These are phyloP conservation scores for Candida maesae DNA, from an alignment of 805 yeast species.

Conservation along the genomic window DNA sequence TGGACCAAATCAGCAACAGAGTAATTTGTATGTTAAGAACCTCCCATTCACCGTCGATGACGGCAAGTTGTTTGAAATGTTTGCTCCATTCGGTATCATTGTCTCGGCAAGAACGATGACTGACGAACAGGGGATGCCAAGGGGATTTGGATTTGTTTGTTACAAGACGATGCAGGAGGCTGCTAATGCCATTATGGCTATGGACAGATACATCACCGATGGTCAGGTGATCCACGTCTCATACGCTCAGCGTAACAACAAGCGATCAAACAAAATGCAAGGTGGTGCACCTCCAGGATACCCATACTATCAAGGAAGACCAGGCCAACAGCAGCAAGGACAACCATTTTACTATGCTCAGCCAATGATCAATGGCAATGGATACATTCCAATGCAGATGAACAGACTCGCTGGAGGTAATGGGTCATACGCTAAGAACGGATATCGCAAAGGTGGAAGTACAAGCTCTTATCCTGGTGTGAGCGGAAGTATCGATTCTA, in stretches of 20 bases:
- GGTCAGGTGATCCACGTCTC: slow-evolving; percentile 60
- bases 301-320: slow-evolving; percentile 3
- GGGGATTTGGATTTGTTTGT: slow-evolving; percentile 79
- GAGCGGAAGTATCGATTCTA: not conserved
- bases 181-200: slow-evolving; percentile 57
- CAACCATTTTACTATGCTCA: slow-evolving; percentile 5
- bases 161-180: slow-evolving; percentile 60
- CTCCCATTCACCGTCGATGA: slow-evolving; percentile 51
- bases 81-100: slow-evolving; percentile 45
- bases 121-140: slow-evolving; percentile 36
- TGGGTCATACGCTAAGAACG: slow-evolving; percentile 3
- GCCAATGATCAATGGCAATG: slow-evolving; percentile 3
- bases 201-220: slow-evolving; percentile 53
- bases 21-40: slow-evolving; percentile 66
- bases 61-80: slow-evolving; percentile 39
- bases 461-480: too few species aligned
- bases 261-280: slow-evolving; percentile 1
- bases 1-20: slow-evolving; percentile 52
- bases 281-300: not conserved
- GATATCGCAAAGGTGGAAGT: slow-evolving; percentile 1
- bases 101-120: slow-evolving; percentile 52
- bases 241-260: slow-evolving; percentile 70
- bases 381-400: not conserved
- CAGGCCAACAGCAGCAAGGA: not conserved
- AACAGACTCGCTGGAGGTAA: not conserved